Evolutionary conservation across 164 flowering plant genomes (phyloP).

Genomic region (Buxus sempervirens): DNA sequence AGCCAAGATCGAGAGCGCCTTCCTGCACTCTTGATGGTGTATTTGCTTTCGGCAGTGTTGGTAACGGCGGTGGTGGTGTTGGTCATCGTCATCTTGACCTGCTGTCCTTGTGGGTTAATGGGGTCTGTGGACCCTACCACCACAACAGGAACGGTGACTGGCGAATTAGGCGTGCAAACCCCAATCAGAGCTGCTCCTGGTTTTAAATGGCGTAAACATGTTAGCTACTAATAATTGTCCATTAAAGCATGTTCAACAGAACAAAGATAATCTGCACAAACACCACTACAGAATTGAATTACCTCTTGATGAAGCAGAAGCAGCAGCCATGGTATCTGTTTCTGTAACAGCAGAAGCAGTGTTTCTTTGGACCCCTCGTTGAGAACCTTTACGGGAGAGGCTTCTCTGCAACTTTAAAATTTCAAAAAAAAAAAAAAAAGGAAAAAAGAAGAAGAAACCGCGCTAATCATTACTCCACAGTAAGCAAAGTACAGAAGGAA

Average conservation of each 20-base stretch:
- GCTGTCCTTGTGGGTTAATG: slow-evolving; percentile 31
- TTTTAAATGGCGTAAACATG: too few relatives aligned
- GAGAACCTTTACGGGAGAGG: slow-evolving; percentile 52
- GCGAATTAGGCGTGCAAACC: slow-evolving; percentile 40
- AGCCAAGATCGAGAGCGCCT: slow-evolving; percentile 45
- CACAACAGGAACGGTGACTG: slow-evolving; percentile 7
- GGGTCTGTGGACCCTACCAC: slow-evolving; percentile 31
- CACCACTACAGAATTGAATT: background rate
- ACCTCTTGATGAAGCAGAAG: slow-evolving; percentile 34
- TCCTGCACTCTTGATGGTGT: slow-evolving; percentile 33
- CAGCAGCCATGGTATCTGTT: slow-evolving; percentile 10
- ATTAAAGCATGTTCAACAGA: too few relatives aligned
- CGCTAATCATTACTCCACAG: too few relatives aligned
- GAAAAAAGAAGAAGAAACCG: too few relatives aligned
- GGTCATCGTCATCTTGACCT: slow-evolving; percentile 35
- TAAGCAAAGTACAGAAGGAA: too few relatives aligned
- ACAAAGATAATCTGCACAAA: too few relatives aligned
- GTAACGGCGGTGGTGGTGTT: slow-evolving; percentile 14
- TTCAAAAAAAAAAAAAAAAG: too few relatives aligned
- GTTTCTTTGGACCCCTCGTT: slow-evolving; percentile 35
- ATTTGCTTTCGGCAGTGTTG: slow-evolving; percentile 31
- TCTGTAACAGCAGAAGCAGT: slow-evolving; percentile 6
- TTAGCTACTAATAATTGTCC: too few relatives aligned
- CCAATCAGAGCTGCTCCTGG: slow-evolving; percentile 26
- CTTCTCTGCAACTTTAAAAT: slow-evolving; percentile 41